phyloP scores from a whole-genome alignment of 2,329 filamentous ascomycete species.

The Boeremia lycopersici region DNA sequence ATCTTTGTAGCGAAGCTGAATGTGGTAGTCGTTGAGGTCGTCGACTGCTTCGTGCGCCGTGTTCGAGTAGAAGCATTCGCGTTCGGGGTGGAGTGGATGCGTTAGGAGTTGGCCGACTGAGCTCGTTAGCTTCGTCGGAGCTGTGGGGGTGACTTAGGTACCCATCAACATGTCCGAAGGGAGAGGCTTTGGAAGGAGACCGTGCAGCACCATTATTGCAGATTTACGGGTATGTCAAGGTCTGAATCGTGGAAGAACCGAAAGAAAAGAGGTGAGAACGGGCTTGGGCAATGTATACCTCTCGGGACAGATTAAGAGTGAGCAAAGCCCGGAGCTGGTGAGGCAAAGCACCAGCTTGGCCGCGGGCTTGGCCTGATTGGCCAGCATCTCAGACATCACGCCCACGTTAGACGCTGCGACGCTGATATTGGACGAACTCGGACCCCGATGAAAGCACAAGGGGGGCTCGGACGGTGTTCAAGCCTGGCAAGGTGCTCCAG shows the following conservation, averaged over 20 bases:
- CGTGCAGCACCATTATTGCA: constrained; percentile 41
- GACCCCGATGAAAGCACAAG: neutral
- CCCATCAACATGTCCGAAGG: constrained; percentile 37
- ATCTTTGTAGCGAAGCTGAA: constrained; percentile 48
- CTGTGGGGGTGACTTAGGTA: constrained; percentile 5
- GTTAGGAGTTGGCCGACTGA: constrained; percentile 46
- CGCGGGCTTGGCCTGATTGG: constrained; percentile 1
- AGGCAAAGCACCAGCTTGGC: constrained; percentile 13
- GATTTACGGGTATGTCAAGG: neutral
- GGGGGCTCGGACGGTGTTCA: neutral
- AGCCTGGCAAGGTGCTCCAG: neutral
- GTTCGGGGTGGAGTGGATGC: constrained; percentile 46
- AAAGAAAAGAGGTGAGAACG: neutral
- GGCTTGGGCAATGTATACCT: constrained; percentile 1
- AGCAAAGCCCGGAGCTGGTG: constrained; percentile 6
- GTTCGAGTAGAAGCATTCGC: constrained; percentile 44
- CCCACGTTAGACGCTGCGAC: constrained; percentile 16
- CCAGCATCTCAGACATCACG: constrained; percentile 2
- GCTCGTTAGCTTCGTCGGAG: constrained; percentile 13
- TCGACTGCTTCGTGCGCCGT: constrained; percentile 42
- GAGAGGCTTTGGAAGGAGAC: constrained; percentile 45
- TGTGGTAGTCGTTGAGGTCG: constrained; percentile 48
- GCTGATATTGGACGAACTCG: constrained; percentile 11
- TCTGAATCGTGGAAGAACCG: neutral
- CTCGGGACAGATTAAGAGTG: constrained; percentile 6